Evolutionary conservation across 805 yeast species (phyloP).

Genomic region (Starmerella vaccinii): DNA sequence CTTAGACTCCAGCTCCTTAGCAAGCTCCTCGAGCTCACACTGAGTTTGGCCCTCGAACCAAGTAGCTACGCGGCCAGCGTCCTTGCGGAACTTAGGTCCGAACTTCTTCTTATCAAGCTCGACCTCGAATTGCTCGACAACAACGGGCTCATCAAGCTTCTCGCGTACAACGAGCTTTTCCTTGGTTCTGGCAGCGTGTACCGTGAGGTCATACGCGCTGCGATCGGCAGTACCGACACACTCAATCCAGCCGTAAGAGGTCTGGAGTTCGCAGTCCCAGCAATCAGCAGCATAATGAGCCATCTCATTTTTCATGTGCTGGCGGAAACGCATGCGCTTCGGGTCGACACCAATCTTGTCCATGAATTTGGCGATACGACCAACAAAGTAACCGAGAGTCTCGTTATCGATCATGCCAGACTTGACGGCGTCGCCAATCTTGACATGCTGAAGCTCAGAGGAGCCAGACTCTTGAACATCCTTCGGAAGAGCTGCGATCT

Average conservation of each 20-base stretch:
- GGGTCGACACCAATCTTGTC: slow-evolving; percentile 83
- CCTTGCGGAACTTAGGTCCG: slow-evolving; percentile 96
- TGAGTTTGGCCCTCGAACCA: slow-evolving; percentile 69
- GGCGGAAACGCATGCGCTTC: slow-evolving; percentile 83
- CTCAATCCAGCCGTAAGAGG: slow-evolving; percentile 98
- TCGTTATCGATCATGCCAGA: slow-evolving; percentile 88
- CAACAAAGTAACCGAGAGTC: slow-evolving; percentile 93
- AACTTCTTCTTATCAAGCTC: slow-evolving; percentile 88
- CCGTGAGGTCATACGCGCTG: slow-evolving; percentile 93
- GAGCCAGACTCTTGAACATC: slow-evolving; percentile 79
- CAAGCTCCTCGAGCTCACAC: slow-evolving; percentile 69
- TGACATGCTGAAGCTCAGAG: slow-evolving; percentile 50
- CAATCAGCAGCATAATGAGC: slow-evolving; percentile 99
- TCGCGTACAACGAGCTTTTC: slow-evolving; percentile 93
- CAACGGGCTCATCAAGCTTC: slow-evolving; percentile 70
- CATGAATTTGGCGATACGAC: slow-evolving; percentile 80
- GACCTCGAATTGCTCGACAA: slow-evolving; percentile 73
- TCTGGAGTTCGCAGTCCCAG: slow-evolving; percentile 97
- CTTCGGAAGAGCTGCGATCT: slow-evolving; percentile 72
- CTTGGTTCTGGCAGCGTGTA: slow-evolving; percentile 89
- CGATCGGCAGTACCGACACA: slow-evolving; percentile 99
- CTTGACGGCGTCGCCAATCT: slow-evolving; percentile 85
- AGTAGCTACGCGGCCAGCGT: slow-evolving; percentile 83
- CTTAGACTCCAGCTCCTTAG: slow-evolving; percentile 51
- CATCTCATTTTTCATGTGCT: slow-evolving; percentile 98